A percentile compares a stretch with the other conserved stretches of the same genome.
Conservation (phyloP, 73 alveolate species). For the Tetrahymena malaccensis region DNA sequence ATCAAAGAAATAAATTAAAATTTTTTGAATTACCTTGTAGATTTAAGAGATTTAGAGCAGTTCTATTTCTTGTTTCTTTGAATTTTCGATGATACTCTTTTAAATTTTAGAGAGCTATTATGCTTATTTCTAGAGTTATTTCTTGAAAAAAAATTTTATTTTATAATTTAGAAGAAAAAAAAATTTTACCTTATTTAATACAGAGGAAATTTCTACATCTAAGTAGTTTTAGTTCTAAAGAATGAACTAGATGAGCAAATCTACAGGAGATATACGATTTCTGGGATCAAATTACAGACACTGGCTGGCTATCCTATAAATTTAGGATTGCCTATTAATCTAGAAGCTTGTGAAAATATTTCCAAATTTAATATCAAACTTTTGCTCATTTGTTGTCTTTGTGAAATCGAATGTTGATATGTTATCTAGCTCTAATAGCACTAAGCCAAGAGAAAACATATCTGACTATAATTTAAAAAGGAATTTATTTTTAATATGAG, state of each 20-base stretch:
- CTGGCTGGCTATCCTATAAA: not conserved
- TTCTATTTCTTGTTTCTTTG: not conserved
- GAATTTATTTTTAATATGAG: too few species aligned
- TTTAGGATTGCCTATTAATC: not conserved
- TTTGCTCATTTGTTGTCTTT: not conserved
- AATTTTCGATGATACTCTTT: too few species aligned
- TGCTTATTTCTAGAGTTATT: not conserved
- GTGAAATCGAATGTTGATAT: not conserved
- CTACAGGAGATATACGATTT: not conserved
- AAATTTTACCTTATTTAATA: not conserved
- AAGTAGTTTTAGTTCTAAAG: not conserved
- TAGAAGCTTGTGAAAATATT: not conserved
- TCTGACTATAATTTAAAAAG: too few species aligned
- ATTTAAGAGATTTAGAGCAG: not conserved
- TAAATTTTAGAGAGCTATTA: too few species aligned
- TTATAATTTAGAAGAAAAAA: too few species aligned
- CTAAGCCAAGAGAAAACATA: not conserved
- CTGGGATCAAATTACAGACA: not conserved
- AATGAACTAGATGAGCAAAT: not conserved
- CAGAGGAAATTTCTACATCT: not conserved
- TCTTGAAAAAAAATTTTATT: not conserved
- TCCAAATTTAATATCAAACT: too few species aligned
- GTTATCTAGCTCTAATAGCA: not conserved
- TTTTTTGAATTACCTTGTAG: not conserved
- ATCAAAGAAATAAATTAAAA: too few species aligned